Evolutionary conservation across 2,329 filamentous ascomycete genomes (phyloP).

Genomic region (Clonostachys chloroleuca): DNA sequence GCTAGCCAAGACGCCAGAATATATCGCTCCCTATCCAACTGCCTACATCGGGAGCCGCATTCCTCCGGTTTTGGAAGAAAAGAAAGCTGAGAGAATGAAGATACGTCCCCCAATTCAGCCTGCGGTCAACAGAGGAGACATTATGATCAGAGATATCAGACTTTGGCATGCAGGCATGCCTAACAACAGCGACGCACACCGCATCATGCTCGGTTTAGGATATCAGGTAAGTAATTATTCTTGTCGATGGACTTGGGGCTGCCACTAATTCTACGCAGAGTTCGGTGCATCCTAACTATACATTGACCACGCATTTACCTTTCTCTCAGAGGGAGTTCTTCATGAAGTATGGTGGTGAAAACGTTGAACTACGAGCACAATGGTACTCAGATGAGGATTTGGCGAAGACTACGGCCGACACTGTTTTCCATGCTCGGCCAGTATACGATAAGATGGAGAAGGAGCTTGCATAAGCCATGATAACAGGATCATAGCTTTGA

Average conservation of each 20-base stretch:
- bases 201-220: background rate
- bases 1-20: background rate
- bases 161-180: background rate
- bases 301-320: background rate
- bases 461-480: too few species aligned
- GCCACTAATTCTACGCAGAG: background rate
- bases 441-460: background rate
- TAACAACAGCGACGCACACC: background rate
- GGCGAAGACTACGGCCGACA: background rate
- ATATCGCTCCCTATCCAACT: background rate
- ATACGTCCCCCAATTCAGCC: background rate
- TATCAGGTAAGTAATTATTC: background rate
- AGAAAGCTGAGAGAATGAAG: background rate
- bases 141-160: background rate
- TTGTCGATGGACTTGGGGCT: background rate
- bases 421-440: background rate
- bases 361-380: background rate
- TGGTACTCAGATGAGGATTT: background rate
- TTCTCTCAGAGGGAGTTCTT: background rate
- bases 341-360: background rate
- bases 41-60: background rate
- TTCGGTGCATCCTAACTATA: background rate
- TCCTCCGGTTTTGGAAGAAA: background rate
- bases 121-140: background rate
- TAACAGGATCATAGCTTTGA: too few species aligned